Conservation (phyloP, 768 basidiomycete genomes). For the Royoungia palumana region DNA sequence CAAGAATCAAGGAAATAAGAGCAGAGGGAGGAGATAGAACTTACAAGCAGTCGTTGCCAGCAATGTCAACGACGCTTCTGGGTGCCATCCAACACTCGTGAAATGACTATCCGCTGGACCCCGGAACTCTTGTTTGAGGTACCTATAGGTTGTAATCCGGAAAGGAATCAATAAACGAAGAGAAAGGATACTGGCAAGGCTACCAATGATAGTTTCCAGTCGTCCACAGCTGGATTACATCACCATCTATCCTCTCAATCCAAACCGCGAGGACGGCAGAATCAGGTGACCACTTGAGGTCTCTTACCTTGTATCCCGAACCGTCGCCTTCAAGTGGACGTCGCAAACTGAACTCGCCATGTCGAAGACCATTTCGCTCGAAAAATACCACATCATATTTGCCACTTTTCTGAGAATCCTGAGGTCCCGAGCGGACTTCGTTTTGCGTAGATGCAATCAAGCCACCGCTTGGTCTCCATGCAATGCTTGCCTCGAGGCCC, state of each 20-base stretch:
- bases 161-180: constrained; percentile 4
- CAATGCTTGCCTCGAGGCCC: constrained; percentile 74
- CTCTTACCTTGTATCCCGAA: constrained; percentile 72
- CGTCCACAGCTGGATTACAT: constrained; percentile 93
- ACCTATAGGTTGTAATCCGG: constrained; percentile 48
- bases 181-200: constrained; percentile 2
- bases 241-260: constrained; percentile 65
- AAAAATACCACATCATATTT: constrained; percentile 90
- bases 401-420: constrained; percentile 60
- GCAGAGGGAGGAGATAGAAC: constrained; percentile 19
- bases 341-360: constrained; percentile 80
- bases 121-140: constrained; percentile 85
- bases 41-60: constrained; percentile 65
- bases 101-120: constrained; percentile 56
- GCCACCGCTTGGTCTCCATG: constrained; percentile 89
- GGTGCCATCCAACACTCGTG: constrained; percentile 81
- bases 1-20: neutral
- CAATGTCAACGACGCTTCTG: constrained; percentile 67
- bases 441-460: constrained; percentile 79
- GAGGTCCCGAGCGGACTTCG: constrained; percentile 69
- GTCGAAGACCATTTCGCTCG: constrained; percentile 90
- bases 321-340: constrained; percentile 31
- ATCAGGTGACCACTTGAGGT: constrained; percentile 84
- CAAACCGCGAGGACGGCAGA: constrained; percentile 84
- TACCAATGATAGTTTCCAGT: constrained; percentile 94